Conservation (phyloP, 2,329 filamentous ascomycete species). For the Hypoxylon sp. region DNA sequence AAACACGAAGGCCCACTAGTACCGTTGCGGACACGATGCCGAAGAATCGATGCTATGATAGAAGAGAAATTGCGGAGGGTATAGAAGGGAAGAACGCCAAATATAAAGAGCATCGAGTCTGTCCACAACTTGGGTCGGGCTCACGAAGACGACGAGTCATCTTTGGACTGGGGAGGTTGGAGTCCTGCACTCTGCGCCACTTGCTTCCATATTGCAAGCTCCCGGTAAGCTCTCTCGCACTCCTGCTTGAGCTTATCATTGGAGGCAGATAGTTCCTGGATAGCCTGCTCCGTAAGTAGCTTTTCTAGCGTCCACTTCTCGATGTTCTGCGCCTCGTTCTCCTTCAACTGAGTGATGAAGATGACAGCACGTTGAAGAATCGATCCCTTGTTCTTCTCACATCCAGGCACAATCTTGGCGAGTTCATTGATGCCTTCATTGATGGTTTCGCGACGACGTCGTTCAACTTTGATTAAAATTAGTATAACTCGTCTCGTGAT, state of each 20-base stretch:
- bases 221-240: conserved; percentile 82
- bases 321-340: conserved; percentile 93
- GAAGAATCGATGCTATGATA: conserved; percentile 33
- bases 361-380: conserved; percentile 94
- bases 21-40: conserved; percentile 15
- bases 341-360: conserved; percentile 94
- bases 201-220: conserved; percentile 85
- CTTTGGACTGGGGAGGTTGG: conserved; percentile 60
- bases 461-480: conserved; percentile 77
- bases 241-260: conserved; percentile 90
- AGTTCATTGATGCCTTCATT: conserved; percentile 99
- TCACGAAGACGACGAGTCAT: conserved; percentile 54
- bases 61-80: conserved; percentile 39
- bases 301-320: conserved; percentile 96
- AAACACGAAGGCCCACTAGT: neutral
- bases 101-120: conserved; percentile 37
- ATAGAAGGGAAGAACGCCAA: conserved; percentile 42
- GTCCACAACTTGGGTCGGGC: conserved; percentile 9
- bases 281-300: conserved; percentile 88
- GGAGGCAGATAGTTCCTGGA: conserved; percentile 86
- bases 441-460: conserved; percentile 95
- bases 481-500: conserved; percentile 31
- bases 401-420: conserved; percentile 96
- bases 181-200: conserved; percentile 74
- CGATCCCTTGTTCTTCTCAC: conserved; percentile 99